Base-by-base conservation (phyloP, 2,329 filamentous ascomycete species). In the Ophiosphaerella narmari region DNA sequence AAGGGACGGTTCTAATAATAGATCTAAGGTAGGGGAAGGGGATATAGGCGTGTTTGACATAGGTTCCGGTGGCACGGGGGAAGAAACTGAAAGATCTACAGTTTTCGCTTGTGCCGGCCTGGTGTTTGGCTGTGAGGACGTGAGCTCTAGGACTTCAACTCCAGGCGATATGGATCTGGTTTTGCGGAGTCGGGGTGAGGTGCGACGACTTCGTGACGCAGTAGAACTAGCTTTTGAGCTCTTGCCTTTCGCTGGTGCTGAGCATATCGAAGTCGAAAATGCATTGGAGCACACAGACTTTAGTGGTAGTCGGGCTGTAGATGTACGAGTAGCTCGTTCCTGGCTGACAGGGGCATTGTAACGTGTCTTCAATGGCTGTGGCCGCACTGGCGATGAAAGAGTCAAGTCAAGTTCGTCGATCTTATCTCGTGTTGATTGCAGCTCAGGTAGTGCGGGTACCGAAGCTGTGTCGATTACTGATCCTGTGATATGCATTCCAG, bases 341-440 rank as follows among this genome's bases (percentile, higher is more conserved):
- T 54, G 33, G 23, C 43, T 48, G 18, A 44, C 38, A 37, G 31
- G n/a, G 11, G 14, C 29, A 16, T 31, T 41, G 5, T 43, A 41
- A 29, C 36, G 42, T 35, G n/a, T 14, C 29, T 44, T 45, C 16
- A 18, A 18, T 37, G 37, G 24, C 7, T n/a, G 40, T 41, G 40
- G 37, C 21, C 40, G 29, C 12, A 39, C 7, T 7, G 65, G 63
- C 7, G 67, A 62, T 0, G 67, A 67, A 7, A 67, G 46, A 3
- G 70, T 71, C 35, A 71, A 50, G 33, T 71, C 68, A 11, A 71
- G 50, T 3, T 65, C 63, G 31, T 71, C 66, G 4, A 67, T 42
- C 23, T 54, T 50, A 24, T 54, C 53, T 12, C 46, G 32, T 5
- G 57, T 36, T 13, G 51, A 40, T 14, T 52, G 53, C 14, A 68